Base-by-base conservation (phyloP, 805 yeast genomes). In the Suhomyces xylopsoci region DNA sequence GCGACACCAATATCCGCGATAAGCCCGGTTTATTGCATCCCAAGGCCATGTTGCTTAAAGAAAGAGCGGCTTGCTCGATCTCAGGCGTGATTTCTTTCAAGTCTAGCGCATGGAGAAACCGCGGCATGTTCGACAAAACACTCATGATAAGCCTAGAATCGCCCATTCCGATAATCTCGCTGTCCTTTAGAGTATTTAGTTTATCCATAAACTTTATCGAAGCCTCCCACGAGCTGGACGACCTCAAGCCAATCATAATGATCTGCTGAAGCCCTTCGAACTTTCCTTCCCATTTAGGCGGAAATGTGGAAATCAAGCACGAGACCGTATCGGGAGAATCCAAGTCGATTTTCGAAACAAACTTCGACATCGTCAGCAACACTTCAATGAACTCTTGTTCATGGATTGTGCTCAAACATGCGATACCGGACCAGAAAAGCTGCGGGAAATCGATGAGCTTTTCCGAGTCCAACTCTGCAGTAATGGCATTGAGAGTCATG, bases 321-420 rank as follows among this genome's bases (percentile, higher is more conserved):
- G 87, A 83, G 1, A 91, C 93, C 0, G 96, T 89, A 51, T 88
- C 96, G 0, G 86, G 88, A 0, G 96, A 84, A 57, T 88, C 91
- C 49, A 90, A 71, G 64, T 90, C 97, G 62, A 93, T 89, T 62
- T 91, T 93, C 2, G 92, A 83, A 9, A 94, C 81, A 61, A 92
- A 87, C 61, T 90, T 91, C 26, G 89, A 82, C 61, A 93, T 71
- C 4, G 94, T 84, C 0, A 96, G 87, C 25, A 94, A 73, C 0
- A 88, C 88, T 62, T 96, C 98, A 49, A 91, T 82, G 62, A 88
- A 96, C 63, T 94, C 99, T 59, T 87, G 91, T 65, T 96, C 98
- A 61, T 92, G 96, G 26, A 91, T 81, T 0, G 97, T 90, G 53
- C 86, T 86, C 56, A 94, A 71, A 59, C 97, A 87, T 0, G 98